Conservation (phyloP, 495 filamentous ascomycete genomes). For the Penicillium herquei region DNA sequence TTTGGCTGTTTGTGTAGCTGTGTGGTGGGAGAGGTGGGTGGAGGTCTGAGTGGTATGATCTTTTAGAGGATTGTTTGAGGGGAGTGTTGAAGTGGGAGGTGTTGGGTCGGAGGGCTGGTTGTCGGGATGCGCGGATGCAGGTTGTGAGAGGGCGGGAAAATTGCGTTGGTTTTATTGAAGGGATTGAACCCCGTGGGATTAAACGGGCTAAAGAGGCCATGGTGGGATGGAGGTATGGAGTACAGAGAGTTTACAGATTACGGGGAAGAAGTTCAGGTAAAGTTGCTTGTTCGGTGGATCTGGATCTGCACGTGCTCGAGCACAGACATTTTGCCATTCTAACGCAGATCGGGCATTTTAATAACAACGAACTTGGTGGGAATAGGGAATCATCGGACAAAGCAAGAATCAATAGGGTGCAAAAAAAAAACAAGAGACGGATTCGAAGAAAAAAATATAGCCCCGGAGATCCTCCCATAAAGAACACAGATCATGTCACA, state of each 20-base stretch:
- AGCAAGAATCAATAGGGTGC: slow-evolving; percentile 7
- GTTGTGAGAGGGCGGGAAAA: background rate
- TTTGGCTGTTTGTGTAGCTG: slow-evolving; percentile 68
- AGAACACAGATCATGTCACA: slow-evolving; percentile 1
- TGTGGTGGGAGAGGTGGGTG: slow-evolving; percentile 49
- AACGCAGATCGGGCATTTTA: slow-evolving; percentile 1
- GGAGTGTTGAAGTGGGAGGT: background rate
- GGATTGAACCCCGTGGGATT: background rate
- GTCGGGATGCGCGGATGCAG: slow-evolving; percentile 3
- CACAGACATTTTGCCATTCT: slow-evolving; percentile 13
- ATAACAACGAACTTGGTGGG: slow-evolving; percentile 13
- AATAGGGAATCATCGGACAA: slow-evolving; percentile 30
- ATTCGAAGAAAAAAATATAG: background rate
- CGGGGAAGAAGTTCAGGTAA: background rate
- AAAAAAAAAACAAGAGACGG: slow-evolving; percentile 3
- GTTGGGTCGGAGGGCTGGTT: background rate
- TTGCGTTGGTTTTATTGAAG: background rate
- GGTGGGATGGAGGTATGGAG: background rate
- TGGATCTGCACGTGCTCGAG: slow-evolving; percentile 11
- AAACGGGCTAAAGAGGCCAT: slow-evolving; percentile 21
- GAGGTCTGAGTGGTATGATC: slow-evolving; percentile 71
- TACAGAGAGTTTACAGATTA: background rate
- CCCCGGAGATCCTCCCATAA: slow-evolving; percentile 1
- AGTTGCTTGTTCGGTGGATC: slow-evolving; percentile 5
- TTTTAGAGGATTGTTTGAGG: slow-evolving; percentile 4